These are phyloP conservation scores for Hamigera avellanea DNA, from an alignment of 495 filamentous ascomycete genomes.

Conservation along the genomic window DNA sequence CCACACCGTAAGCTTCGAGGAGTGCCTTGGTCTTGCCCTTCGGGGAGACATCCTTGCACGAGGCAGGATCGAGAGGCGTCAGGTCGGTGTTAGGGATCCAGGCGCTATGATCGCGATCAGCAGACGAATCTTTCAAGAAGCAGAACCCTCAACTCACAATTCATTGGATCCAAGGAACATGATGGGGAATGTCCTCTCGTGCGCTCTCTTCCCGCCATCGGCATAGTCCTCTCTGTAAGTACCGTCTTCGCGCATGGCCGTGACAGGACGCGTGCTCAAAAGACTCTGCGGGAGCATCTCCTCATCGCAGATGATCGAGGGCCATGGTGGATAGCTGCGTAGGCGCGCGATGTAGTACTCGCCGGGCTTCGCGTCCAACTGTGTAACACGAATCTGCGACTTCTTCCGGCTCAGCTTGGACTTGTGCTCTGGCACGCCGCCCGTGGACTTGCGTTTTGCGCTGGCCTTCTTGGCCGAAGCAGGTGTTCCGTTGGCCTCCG, in stretches of 20 bases:
- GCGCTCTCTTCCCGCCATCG: conserved; percentile 69
- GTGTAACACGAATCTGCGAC: conserved; percentile 55
- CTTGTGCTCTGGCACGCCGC: conserved; percentile 54
- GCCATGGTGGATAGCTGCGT: conserved; percentile 86
- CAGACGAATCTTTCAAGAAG: not conserved
- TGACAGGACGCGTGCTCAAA: conserved; percentile 63
- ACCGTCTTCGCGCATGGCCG: conserved; percentile 66
- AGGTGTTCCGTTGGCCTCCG: conserved; percentile 34
- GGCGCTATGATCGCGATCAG: conserved; percentile 38
- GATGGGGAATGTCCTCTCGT: conserved; percentile 77
- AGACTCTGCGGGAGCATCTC: conserved; percentile 72
- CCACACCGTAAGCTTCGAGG: conserved; percentile 59
- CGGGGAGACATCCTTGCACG: conserved; percentile 49
- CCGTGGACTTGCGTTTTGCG: conserved; percentile 55
- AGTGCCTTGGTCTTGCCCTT: conserved; percentile 67
- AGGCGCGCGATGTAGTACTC: conserved; percentile 78
- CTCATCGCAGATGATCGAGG: conserved; percentile 81
- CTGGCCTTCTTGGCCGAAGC: conserved; percentile 32
- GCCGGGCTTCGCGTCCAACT: conserved; percentile 72
- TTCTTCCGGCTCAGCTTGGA: conserved; percentile 74
- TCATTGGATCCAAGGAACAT: conserved; percentile 93
- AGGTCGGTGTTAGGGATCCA: conserved; percentile 79
- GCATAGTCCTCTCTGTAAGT: conserved; percentile 72
- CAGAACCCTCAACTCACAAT: conserved; percentile 55
- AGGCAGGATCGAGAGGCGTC: conserved; percentile 56